A percentile compares a stretch with the other conserved stretches of the same genome.
Conservation (phyloP, 78 protist genomes). For the Bigelowiella natans region DNA sequence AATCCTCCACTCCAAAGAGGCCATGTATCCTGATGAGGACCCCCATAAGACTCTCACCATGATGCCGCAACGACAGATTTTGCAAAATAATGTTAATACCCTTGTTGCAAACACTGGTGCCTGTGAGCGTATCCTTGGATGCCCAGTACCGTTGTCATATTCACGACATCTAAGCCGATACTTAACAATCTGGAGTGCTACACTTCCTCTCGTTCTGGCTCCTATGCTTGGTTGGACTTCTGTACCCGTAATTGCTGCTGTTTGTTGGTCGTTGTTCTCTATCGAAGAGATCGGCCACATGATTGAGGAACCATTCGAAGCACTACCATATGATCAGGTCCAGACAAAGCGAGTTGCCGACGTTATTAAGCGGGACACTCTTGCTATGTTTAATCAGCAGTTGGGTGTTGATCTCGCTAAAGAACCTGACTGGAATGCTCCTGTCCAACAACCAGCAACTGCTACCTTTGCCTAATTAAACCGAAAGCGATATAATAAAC, state of each 20-base stretch:
- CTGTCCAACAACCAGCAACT: too few relatives aligned
- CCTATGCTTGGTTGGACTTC: background rate
- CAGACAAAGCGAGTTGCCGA: too few relatives aligned
- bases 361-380: too few relatives aligned
- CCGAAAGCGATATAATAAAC: too few relatives aligned
- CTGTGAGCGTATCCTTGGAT: background rate
- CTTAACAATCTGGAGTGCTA: background rate
- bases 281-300: conserved; percentile 11
- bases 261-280: background rate
- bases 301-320: conserved; percentile 19
- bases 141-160: background rate
- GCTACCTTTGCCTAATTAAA: too few relatives aligned
- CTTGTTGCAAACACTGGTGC: background rate
- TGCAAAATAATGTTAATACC: background rate
- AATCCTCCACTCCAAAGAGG: background rate
- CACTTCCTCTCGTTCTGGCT: background rate
- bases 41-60: background rate
- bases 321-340: too few relatives aligned
- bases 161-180: background rate
- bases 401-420: too few relatives aligned
- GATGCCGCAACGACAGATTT: background rate
- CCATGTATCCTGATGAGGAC: background rate
- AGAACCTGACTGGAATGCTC: too few relatives aligned
- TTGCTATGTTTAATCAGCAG: too few relatives aligned
- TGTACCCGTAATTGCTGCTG: background rate